Base-by-base conservation (phyloP, 1,139 yeast species). In the Debaryomycetaceae sp. region DNA sequence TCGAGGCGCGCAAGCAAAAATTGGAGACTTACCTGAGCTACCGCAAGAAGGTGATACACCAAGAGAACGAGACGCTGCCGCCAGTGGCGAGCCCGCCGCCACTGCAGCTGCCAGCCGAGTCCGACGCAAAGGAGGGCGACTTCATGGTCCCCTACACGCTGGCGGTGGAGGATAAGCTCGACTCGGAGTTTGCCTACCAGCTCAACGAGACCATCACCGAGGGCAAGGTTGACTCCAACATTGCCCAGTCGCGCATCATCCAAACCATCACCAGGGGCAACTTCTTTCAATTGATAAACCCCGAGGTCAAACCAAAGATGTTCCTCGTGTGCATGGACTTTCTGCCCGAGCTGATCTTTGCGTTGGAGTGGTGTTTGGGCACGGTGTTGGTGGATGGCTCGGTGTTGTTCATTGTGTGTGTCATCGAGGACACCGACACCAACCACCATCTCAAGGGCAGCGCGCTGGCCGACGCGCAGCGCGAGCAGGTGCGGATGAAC, bases 361-460 rank as follows among this genome's bases (percentile, higher is more conserved):
- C 96, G 0, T 65, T 89, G 27, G 94, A 86, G 47, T 89, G 96
- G 86, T 76, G 89, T 28, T 70, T 89, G 43, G 96, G 96, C 2
- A 78, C 95, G 0, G 83, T 88, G 1, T 65, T 88, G 32, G 83
- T 82, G 17, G 93, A 85, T 47, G 93, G 93, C 0, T 83, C 88
- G 36, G 88, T 88, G 1, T 58, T 89, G 32, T 85, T 84, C 49
- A 74, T 86, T 16, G 76, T 88, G 12, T 83, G 84, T 51, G 89
- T 85, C 16, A 74, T 78, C 40, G 89, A 83, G 48, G 89, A 82
- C 40, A 81, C 70, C 35, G 78, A 72, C 34, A 48, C 45, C 40
- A 68, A 64, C 41, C 73, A 66, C 40, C 62, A 65, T 36, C 48
- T 64, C 38, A 68, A 67, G 40, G 67, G 68, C 4, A 62, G 58